Percentiles rank a stretch among this genome's conserved stretches.
phyloP scores from a whole-genome alignment of 441 rosid species.

The Adansonia madagascariensis region DNA sequence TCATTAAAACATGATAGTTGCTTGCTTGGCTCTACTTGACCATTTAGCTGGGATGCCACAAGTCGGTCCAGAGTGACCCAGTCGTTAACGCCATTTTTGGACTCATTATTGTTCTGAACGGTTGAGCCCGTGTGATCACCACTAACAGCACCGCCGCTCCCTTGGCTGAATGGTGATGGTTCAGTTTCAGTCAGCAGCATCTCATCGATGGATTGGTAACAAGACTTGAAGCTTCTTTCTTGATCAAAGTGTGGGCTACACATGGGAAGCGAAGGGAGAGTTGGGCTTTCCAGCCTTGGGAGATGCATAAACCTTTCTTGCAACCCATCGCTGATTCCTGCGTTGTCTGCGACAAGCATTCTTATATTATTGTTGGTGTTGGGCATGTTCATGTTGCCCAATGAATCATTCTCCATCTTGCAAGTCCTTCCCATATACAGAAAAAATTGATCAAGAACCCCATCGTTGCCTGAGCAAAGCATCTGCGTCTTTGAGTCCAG shows the following conservation, averaged over 20 bases:
- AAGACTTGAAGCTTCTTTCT: conserved; percentile 32
- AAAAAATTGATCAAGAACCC: conserved; percentile 66
- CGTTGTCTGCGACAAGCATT: conserved; percentile 25
- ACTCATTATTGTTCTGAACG: not conserved
- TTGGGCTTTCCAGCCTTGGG: conserved; percentile 71
- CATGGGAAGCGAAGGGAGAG: conserved; percentile 31
- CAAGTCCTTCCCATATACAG: conserved; percentile 71
- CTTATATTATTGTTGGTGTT: conserved; percentile 31
- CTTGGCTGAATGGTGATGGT: conserved; percentile 31
- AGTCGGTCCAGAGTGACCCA: conserved; percentile 90
- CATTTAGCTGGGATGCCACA: conserved; percentile 90
- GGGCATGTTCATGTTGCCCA: conserved; percentile 26
- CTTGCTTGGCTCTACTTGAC: conserved; percentile 46
- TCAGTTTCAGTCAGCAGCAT: conserved; percentile 41
- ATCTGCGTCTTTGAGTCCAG: conserved; percentile 47
- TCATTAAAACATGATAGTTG: conserved; percentile 45
- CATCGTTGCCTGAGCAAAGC: conserved; percentile 43
- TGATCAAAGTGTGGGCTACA: conserved; percentile 29
- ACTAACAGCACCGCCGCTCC: conserved; percentile 22
- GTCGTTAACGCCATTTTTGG: conserved; percentile 47
- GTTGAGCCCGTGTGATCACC: not conserved
- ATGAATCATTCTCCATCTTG: conserved; percentile 57
- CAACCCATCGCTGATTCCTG: conserved; percentile 32
- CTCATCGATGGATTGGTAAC: conserved; percentile 50
- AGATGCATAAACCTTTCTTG: conserved; percentile 64